These are phyloP conservation scores for Lactuca sativa DNA, from an alignment of 129 eudicot genomes.

Conservation along the genomic window DNA sequence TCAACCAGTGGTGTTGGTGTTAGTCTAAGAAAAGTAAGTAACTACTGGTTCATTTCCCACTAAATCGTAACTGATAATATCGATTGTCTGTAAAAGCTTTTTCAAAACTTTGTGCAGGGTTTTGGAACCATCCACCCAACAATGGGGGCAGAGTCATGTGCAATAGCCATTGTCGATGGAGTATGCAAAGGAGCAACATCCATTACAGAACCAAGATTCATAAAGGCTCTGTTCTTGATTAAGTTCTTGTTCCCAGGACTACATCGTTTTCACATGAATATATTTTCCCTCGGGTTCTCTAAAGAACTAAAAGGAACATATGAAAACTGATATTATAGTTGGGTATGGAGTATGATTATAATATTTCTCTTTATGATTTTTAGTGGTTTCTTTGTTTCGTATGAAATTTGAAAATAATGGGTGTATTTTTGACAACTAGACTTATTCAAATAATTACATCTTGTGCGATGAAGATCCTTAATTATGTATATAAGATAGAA, in stretches of 20 bases:
- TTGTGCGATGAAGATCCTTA: too few species aligned
- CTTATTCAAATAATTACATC: background rate
- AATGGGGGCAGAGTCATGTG: conserved; percentile 32
- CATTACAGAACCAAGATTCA: conserved; percentile 28
- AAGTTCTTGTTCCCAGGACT: conserved; percentile 35
- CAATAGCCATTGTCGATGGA: conserved; percentile 35
- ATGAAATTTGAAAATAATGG: background rate
- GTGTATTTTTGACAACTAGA: background rate
- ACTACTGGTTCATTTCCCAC: background rate
- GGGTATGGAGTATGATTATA: background rate
- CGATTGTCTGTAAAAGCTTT: background rate
- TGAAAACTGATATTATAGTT: background rate
- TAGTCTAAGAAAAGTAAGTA: conserved; percentile 12
- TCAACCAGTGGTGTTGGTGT: conserved; percentile 15
- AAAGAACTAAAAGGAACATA: background rate
- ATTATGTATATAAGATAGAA: too few species aligned
- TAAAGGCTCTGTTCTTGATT: conserved; percentile 20
- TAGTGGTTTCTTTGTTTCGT: background rate
- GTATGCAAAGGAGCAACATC: conserved; percentile 36
- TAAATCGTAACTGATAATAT: background rate
- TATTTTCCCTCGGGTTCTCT: background rate
- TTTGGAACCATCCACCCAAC: conserved; percentile 7
- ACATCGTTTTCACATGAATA: conserved; percentile 13
- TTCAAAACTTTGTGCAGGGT: conserved; percentile 18
- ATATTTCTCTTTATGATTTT: too few species aligned